phyloP scores from a whole-genome alignment of 768 basidiomycete genomes.

The Agaricus sinodeliciosus region DNA sequence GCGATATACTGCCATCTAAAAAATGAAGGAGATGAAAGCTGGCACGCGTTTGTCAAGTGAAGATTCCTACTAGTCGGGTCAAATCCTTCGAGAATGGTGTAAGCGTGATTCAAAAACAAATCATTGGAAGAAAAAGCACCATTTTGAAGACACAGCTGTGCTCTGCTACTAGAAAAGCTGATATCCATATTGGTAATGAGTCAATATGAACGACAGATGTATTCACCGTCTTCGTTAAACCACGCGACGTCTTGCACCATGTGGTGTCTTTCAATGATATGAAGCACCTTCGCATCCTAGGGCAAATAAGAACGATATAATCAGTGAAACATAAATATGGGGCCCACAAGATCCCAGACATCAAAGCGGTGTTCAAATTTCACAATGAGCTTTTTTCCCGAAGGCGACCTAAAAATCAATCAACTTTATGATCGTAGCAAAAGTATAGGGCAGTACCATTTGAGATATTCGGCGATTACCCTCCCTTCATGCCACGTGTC shows the following conservation, averaged over 20 bases:
- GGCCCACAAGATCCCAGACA: slow-evolving; percentile 5
- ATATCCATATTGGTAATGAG: background rate
- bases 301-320: background rate
- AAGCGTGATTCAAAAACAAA: background rate
- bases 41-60: background rate
- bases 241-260: background rate
- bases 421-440: background rate
- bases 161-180: slow-evolving; percentile 7
- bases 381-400: slow-evolving; percentile 3
- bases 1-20: slow-evolving; percentile 7
- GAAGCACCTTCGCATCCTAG: slow-evolving; percentile 1
- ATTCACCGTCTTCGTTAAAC: background rate
- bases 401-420: slow-evolving; percentile 1
- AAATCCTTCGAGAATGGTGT: background rate
- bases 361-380: slow-evolving; percentile 9
- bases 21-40: background rate
- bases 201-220: background rate
- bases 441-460: background rate
- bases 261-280: background rate
- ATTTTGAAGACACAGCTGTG: slow-evolving; percentile 9
- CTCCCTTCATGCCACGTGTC: background rate
- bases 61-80: background rate
- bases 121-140: background rate
- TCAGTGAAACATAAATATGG: no score
- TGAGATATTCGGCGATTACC: background rate